These are phyloP conservation scores for Gilbertella persicaria DNA, from an alignment of 371 early-diverging fungal genomes.

Conservation along the genomic window DNA sequence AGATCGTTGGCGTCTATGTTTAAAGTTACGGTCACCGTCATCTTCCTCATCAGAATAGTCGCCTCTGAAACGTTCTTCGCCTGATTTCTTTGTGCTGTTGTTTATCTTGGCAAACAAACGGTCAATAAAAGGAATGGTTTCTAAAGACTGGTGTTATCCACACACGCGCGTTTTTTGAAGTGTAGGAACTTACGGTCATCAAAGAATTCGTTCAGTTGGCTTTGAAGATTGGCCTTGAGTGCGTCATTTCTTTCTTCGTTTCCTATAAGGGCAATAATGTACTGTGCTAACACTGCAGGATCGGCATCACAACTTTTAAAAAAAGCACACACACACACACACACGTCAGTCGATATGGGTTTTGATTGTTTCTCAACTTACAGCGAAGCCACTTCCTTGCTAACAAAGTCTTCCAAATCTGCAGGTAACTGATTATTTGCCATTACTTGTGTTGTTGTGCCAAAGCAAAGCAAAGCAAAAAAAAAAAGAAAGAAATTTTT, in stretches of 20 bases:
- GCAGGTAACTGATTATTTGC: slow-evolving; percentile 21
- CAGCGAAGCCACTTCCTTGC: slow-evolving; percentile 52
- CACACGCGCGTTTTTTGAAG: neutral
- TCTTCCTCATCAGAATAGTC: slow-evolving; percentile 64
- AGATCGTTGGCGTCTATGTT: slow-evolving; percentile 65
- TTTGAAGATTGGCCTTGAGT: slow-evolving; percentile 37
- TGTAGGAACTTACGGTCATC: slow-evolving; percentile 51
- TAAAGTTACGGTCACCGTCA: slow-evolving; percentile 74
- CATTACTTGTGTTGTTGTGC: slow-evolving; percentile 3
- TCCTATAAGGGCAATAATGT: slow-evolving; percentile 75
- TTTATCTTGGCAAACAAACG: slow-evolving; percentile 59
- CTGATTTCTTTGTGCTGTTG: slow-evolving; percentile 26
- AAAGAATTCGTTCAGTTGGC: slow-evolving; percentile 58
- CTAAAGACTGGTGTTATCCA: slow-evolving; percentile 29
- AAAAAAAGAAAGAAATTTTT: neutral
- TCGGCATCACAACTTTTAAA: slow-evolving; percentile 76
- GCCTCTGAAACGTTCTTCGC: slow-evolving; percentile 28
- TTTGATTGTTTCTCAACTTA: slow-evolving; percentile 30
- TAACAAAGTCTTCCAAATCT: slow-evolving; percentile 49
- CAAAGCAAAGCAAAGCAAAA: too few relatives aligned
- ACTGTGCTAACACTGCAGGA: slow-evolving; percentile 76
- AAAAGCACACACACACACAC: slow-evolving; percentile 11
- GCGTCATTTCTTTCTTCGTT: slow-evolving; percentile 57
- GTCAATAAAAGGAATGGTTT: slow-evolving; percentile 68
- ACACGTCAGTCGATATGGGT: too few relatives aligned